Evolutionary conservation across 148 eudicot species (phyloP).

Genomic region (Camellia lanceoleosa): DNA sequence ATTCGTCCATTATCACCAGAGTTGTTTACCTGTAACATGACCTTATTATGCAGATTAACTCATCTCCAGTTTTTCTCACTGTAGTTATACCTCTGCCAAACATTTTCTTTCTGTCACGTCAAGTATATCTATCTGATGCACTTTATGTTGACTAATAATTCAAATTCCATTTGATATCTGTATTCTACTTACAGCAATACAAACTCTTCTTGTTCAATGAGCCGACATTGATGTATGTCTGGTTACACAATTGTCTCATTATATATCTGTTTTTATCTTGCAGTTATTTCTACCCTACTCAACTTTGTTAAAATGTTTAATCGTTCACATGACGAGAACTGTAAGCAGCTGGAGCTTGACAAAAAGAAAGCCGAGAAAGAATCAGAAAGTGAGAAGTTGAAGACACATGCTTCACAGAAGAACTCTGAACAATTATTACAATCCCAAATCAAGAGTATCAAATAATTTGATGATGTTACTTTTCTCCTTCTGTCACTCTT

Average conservation of each 20-base stretch:
- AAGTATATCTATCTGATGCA: background rate
- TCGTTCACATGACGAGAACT: slow-evolving; percentile 68
- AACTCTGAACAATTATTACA: slow-evolving; percentile 18
- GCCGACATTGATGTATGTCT: background rate
- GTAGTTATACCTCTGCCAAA: background rate
- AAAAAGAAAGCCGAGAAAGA: slow-evolving; percentile 74
- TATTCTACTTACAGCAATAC: background rate
- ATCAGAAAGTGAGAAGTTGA: slow-evolving; percentile 38
- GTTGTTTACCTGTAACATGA: background rate
- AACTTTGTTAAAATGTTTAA: slow-evolving; percentile 76
- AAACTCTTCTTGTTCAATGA: background rate
- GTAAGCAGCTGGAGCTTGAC: slow-evolving; percentile 65
- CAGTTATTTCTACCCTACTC: slow-evolving; percentile 67
- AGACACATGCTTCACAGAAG: slow-evolving; percentile 24
- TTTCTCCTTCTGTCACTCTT: background rate
- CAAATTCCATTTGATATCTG: background rate
- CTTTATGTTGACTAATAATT: background rate
- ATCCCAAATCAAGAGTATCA: slow-evolving; percentile 26
- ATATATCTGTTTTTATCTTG: slow-evolving; percentile 10
- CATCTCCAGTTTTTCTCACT: background rate
- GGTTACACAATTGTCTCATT: background rate
- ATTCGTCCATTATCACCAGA: background rate
- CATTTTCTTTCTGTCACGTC: background rate
- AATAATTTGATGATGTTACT: slow-evolving; percentile 14
- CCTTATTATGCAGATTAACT: background rate